phyloP scores from a whole-genome alignment of 768 basidiomycete genomes.

The Pleurotus platypus region DNA sequence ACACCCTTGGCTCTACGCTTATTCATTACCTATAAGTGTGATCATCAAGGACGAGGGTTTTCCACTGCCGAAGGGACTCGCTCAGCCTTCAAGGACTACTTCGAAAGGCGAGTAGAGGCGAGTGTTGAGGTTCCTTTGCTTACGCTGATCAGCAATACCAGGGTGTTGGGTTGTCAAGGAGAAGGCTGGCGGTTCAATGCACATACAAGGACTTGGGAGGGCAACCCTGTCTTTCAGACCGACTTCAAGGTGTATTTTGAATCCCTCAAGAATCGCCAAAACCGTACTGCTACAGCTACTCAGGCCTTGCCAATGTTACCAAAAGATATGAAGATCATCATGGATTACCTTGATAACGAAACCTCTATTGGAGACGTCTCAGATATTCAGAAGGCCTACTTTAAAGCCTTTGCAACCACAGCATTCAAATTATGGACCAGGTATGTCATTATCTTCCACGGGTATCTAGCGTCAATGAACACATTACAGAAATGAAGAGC shows the following conservation, averaged over 20 bases:
- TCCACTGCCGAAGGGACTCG: slow-evolving; percentile 12
- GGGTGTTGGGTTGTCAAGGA: slow-evolving; percentile 14
- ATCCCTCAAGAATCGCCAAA: slow-evolving; percentile 8
- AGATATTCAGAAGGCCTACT: slow-evolving; percentile 11
- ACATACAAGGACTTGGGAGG: slow-evolving; percentile 13
- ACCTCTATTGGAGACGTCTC: background rate
- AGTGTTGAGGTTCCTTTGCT: too few relatives aligned
- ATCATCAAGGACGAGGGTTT: slow-evolving; percentile 13
- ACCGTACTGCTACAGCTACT: slow-evolving; percentile 4
- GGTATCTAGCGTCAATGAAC: background rate
- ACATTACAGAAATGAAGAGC: slow-evolving; percentile 13
- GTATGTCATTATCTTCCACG: background rate
- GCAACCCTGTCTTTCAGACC: slow-evolving; percentile 16
- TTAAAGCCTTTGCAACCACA: slow-evolving; percentile 15
- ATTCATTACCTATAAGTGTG: slow-evolving; percentile 16
- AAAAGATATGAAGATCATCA: slow-evolving; percentile 6
- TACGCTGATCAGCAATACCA: background rate
- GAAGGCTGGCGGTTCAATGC: slow-evolving; percentile 14
- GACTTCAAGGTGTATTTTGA: slow-evolving; percentile 7
- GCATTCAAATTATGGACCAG: slow-evolving; percentile 15
- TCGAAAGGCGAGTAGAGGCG: slow-evolving; percentile 10
- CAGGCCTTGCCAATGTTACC: slow-evolving; percentile 9
- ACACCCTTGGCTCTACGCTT: slow-evolving; percentile 14
- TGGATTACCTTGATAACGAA: slow-evolving; percentile 3
- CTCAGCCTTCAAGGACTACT: slow-evolving; percentile 15